Percentiles rank a stretch among this genome's conserved stretches.
phyloP scores from a whole-genome alignment of 2,329 filamentous ascomycete genomes.

The Trichothecium roseum region DNA sequence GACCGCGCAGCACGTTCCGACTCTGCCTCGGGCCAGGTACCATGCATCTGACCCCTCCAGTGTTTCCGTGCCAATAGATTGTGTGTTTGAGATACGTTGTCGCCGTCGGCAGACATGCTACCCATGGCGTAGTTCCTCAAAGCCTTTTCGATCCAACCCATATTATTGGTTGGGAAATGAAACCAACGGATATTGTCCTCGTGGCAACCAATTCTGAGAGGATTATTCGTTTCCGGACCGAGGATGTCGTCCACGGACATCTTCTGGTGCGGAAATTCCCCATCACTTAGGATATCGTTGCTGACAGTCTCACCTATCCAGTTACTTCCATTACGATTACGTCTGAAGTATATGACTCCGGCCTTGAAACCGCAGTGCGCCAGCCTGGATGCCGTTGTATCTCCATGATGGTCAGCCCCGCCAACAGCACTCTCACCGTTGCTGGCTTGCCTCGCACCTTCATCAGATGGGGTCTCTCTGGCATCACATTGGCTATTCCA shows the following conservation, averaged over 20 bases:
- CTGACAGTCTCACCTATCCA: not conserved
- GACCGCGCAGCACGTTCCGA: no score
- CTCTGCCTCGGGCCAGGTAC: slow-evolving; percentile 10
- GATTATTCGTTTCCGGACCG: not conserved
- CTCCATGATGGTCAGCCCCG: no score
- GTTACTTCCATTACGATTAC: not conserved
- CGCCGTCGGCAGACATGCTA: slow-evolving; percentile 4
- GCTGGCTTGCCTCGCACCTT: no score
- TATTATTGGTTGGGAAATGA: slow-evolving; percentile 22
- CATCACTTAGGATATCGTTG: not conserved
- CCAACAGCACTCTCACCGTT: no score
- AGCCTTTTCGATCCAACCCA: slow-evolving; percentile 14
- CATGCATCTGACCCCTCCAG: slow-evolving; percentile 24
- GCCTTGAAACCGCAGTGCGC: not conserved
- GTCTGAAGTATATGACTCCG: not conserved
- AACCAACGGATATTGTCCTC: slow-evolving; percentile 11
- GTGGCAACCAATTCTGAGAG: not conserved
- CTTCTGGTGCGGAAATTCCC: not conserved
- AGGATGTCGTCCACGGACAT: not conserved
- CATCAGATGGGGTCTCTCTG: no score
- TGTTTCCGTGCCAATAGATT: slow-evolving; percentile 18
- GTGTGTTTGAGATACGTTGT: slow-evolving; percentile 1
- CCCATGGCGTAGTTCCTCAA: slow-evolving; percentile 18
- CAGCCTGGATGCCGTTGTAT: no score
- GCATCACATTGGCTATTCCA: no score